Evolutionary conservation across 2,329 filamentous ascomycete genomes (phyloP).

Genomic region (Pyrenochaeta sp.): DNA sequence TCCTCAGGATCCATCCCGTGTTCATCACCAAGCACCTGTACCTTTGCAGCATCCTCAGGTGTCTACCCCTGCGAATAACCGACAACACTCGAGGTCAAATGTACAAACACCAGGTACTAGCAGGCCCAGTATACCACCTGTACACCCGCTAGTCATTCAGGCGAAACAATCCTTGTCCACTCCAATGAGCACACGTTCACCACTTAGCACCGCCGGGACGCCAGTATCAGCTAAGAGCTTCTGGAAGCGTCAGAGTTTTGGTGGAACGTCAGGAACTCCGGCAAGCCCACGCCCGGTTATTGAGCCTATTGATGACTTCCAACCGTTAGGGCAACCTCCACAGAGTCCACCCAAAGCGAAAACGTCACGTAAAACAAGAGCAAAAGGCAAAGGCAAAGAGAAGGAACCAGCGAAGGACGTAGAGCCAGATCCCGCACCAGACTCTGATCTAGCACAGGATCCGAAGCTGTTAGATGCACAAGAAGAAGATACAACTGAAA

Average conservation of each 20-base stretch:
- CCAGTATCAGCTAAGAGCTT: slow-evolving; percentile 41
- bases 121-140: slow-evolving; percentile 25
- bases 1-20: slow-evolving; percentile 53
- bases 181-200: slow-evolving; percentile 33
- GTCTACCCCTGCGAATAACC: slow-evolving; percentile 38
- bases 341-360: slow-evolving; percentile 32
- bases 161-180: slow-evolving; percentile 38
- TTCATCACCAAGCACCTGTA: slow-evolving; percentile 43
- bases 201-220: slow-evolving; percentile 34
- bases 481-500: slow-evolving; percentile 37
- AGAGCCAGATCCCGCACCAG: slow-evolving; percentile 19
- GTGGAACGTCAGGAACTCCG: slow-evolving; percentile 21
- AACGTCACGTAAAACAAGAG: slow-evolving; percentile 33
- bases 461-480: slow-evolving; percentile 22
- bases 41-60: slow-evolving; percentile 37
- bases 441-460: slow-evolving; percentile 20
- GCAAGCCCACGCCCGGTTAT: slow-evolving; percentile 33
- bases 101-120: slow-evolving; percentile 24
- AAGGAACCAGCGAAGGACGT: slow-evolving; percentile 25
- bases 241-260: slow-evolving; percentile 38
- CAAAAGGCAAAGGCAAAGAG: slow-evolving; percentile 38
- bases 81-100: slow-evolving; percentile 20
- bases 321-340: slow-evolving; percentile 23
- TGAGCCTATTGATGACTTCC: slow-evolving; percentile 41
- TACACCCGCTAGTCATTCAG: slow-evolving; percentile 35